These are phyloP conservation scores for Pleurotus platypus DNA, from an alignment of 768 basidiomycete genomes.

Conservation along the genomic window DNA sequence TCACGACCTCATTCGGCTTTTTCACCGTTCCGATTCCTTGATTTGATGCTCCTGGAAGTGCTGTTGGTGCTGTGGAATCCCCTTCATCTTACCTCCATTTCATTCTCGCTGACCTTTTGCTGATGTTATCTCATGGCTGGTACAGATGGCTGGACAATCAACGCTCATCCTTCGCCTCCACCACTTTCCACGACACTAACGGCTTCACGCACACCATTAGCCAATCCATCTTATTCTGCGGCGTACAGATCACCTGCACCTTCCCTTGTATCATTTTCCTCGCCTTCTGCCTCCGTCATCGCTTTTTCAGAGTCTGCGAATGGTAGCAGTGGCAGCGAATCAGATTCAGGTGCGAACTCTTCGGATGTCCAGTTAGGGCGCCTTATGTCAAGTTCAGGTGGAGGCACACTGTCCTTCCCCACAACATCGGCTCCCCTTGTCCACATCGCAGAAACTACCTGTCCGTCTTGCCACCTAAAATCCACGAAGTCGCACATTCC, in stretches of 20 bases:
- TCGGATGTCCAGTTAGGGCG: neutral
- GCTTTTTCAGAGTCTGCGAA: slow-evolving; percentile 1
- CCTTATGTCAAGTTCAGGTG: neutral
- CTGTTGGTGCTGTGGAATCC: neutral
- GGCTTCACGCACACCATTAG: neutral
- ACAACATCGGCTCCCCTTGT: neutral
- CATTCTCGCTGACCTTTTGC: neutral
- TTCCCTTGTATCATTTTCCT: neutral
- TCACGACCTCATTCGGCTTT: neutral
- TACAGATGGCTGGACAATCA: neutral
- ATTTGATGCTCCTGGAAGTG: neutral
- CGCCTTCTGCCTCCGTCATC: slow-evolving; percentile 2
- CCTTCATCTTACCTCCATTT: neutral
- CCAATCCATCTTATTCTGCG: neutral
- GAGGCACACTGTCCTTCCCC: neutral
- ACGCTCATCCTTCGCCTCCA: neutral
- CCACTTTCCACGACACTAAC: neutral
- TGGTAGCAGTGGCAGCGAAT: neutral
- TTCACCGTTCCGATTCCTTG: neutral
- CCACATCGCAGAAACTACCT: neutral
- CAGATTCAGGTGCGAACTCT: neutral
- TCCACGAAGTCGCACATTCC: slow-evolving; percentile 13
- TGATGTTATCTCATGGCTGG: neutral
- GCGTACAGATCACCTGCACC: slow-evolving; percentile 4
- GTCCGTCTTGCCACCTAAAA: neutral